Percentiles rank a stretch among this genome's conserved stretches.
Conservation (phyloP, 2,329 filamentous ascomycete genomes). For the Escovopsis sp. region DNA sequence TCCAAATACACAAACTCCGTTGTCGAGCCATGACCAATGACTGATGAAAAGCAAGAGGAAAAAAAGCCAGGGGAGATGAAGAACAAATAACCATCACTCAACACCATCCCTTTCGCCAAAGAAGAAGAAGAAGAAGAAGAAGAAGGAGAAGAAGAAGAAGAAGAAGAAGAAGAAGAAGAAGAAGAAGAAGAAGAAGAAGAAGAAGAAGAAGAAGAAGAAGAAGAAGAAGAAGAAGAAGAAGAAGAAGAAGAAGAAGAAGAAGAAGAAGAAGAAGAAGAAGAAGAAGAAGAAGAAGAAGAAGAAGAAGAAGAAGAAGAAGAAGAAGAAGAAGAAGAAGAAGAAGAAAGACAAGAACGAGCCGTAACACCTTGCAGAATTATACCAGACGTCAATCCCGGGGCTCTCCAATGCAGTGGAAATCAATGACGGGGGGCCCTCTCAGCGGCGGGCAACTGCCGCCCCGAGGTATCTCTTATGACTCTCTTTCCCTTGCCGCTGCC, state of each 20-base stretch:
- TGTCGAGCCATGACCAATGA: too few species aligned
- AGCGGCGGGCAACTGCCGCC: conserved; percentile 34
- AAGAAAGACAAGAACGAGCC: conserved; percentile 6
- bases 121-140: not conserved
- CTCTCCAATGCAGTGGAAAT: not conserved
- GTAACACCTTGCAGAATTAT: conserved; percentile 10
- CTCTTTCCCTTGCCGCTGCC: conserved; percentile 30
- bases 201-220: not conserved
- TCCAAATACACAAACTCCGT: too few species aligned
- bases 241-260: conserved; percentile 1
- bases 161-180: not conserved
- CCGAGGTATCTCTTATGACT: conserved; percentile 32
- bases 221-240: not conserved
- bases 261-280: not conserved
- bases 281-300: not conserved
- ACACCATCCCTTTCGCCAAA: not conserved
- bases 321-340: not conserved
- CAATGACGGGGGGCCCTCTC: conserved; percentile 32
- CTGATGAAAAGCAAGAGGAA: too few species aligned
- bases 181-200: not conserved
- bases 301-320: not conserved
- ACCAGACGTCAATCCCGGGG: not conserved
- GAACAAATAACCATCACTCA: too few species aligned
- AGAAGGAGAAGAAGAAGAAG: not conserved
- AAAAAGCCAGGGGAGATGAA: too few species aligned